phyloP scores from a whole-genome alignment of 2,329 filamentous ascomycete species.

The Cladophialophora immunda region DNA sequence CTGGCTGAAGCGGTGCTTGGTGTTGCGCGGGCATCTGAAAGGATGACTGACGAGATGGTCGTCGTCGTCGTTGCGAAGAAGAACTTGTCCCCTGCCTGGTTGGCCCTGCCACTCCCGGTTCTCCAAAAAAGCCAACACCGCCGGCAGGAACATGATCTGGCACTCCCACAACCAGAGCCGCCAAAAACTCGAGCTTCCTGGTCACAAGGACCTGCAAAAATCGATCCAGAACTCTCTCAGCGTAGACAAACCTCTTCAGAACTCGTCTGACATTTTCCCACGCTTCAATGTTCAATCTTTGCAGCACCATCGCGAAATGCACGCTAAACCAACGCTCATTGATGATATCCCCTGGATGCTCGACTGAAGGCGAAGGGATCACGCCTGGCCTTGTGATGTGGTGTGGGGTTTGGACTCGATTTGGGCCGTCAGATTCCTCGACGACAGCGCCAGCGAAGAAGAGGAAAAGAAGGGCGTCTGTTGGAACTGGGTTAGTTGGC shows the following conservation, averaged over 20 bases:
- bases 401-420: slow-evolving; percentile 2
- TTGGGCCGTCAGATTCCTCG: slow-evolving; percentile 22
- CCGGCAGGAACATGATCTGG: neutral
- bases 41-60: slow-evolving; percentile 5
- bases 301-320: slow-evolving; percentile 29
- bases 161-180: slow-evolving; percentile 10
- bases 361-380: slow-evolving; percentile 12
- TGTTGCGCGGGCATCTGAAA: slow-evolving; percentile 1
- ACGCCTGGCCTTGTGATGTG: slow-evolving; percentile 5
- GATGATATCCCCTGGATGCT: slow-evolving; percentile 20
- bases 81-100: neutral
- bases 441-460: slow-evolving; percentile 25
- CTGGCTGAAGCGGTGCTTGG: neutral
- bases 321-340: slow-evolving; percentile 29
- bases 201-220: slow-evolving; percentile 17
- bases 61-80: slow-evolving; percentile 2
- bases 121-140: slow-evolving; percentile 4
- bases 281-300: slow-evolving; percentile 11
- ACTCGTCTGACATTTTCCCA: slow-evolving; percentile 22
- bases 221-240: slow-evolving; percentile 14
- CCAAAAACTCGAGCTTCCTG: slow-evolving; percentile 22
- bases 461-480: slow-evolving; percentile 26
- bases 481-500: slow-evolving; percentile 11
- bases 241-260: slow-evolving; percentile 24
- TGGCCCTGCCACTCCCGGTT: neutral